Evolutionary conservation across 352 stramenopile species (phyloP).

Genomic region (Pythium folliculosum): DNA sequence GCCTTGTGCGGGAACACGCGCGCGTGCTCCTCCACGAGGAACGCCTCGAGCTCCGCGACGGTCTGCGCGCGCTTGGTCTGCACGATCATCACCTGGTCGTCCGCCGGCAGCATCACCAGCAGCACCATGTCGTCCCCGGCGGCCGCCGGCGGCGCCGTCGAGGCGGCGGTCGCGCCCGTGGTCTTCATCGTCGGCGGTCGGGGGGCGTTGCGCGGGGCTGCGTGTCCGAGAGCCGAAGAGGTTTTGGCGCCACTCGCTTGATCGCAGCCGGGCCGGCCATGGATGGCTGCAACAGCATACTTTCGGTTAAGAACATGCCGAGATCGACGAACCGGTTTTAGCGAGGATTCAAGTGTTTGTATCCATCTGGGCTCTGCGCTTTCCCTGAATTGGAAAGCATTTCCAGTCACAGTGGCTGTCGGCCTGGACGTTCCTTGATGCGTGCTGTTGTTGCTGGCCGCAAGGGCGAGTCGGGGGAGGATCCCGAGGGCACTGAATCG

Average conservation of each 20-base stretch:
- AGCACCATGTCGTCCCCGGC: constrained; percentile 60
- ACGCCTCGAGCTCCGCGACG: constrained; percentile 62
- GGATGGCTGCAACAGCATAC: neutral
- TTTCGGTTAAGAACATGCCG: constrained; percentile 1
- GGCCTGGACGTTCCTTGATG: too few species aligned
- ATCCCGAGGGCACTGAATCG: too few species aligned
- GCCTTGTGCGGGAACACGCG: constrained; percentile 60
- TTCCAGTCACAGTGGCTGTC: too few species aligned
- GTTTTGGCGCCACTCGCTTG: neutral
- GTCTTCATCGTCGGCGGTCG: neutral
- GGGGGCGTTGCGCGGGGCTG: neutral
- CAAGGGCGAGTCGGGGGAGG: too few species aligned
- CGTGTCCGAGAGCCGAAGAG: neutral
- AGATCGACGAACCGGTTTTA: too few species aligned
- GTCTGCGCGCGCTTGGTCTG: constrained; percentile 52
- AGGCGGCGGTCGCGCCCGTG: neutral
- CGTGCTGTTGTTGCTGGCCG: too few species aligned
- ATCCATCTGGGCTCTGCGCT: too few species aligned
- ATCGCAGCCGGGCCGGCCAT: neutral
- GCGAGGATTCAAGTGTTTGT: too few species aligned
- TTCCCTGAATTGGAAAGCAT: too few species aligned
- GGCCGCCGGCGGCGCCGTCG: neutral
- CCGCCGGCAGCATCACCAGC: constrained; percentile 63
- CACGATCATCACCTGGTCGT: constrained; percentile 66
- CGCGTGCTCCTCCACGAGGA: constrained; percentile 59